Percentiles rank a stretch among this genome's conserved stretches.
phyloP scores from a whole-genome alignment of 106 monocot genomes.

The Allium cepa region DNA sequence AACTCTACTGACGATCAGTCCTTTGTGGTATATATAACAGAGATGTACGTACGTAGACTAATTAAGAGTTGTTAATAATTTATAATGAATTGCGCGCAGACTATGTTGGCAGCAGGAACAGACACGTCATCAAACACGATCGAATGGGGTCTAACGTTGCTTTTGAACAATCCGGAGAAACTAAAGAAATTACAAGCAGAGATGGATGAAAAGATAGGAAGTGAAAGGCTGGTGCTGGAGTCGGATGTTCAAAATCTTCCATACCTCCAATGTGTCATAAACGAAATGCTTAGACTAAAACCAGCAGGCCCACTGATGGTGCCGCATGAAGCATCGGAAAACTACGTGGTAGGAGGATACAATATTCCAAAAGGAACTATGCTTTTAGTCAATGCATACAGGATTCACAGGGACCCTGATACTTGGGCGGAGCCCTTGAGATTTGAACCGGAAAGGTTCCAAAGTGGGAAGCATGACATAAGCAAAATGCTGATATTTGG shows the following conservation, averaged over 20 bases:
- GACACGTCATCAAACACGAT: constrained; percentile 11
- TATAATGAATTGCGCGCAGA: neutral
- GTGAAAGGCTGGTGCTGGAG: constrained; percentile 2
- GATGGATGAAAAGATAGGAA: constrained; percentile 12
- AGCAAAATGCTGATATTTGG: constrained; percentile 9
- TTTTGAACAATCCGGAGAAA: constrained; percentile 26
- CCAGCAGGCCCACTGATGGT: constrained; percentile 9
- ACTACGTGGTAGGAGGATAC: constrained; percentile 4
- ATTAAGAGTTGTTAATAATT: too few relatives aligned
- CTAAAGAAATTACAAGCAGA: constrained; percentile 16
- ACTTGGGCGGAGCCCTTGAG: neutral
- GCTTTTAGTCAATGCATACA: constrained; percentile 3
- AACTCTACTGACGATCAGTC: too few relatives aligned
- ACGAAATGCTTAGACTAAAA: constrained; percentile 6
- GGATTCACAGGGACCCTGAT: constrained; percentile 9
- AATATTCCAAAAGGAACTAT: neutral
- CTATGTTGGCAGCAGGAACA: constrained; percentile 14
- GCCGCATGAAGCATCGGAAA: neutral
- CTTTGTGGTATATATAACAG: too few relatives aligned
- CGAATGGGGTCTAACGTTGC: constrained; percentile 30
- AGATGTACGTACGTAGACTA: too few relatives aligned
- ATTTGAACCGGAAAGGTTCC: constrained; percentile 8
- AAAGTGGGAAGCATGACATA: neutral
- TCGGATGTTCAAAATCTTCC: neutral
- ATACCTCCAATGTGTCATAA: neutral